These are phyloP conservation scores for Arthroderma uncinatum DNA, from an alignment of 2,329 filamentous ascomycete species.

Conservation along the genomic window DNA sequence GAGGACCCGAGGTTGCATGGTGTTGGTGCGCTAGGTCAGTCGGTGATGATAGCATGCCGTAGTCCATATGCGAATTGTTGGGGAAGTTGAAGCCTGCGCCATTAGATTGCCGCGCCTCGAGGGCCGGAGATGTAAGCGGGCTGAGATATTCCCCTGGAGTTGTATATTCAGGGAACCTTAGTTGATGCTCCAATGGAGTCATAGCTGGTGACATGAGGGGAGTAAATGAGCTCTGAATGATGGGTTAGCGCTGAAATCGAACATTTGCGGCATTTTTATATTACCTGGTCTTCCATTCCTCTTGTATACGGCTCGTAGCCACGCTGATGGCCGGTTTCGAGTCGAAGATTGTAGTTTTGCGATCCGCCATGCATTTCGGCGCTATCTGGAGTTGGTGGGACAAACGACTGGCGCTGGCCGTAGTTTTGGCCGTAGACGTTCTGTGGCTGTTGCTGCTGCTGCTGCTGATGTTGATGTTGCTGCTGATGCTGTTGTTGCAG, in stretches of 20 bases:
- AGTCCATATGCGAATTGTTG: constrained; percentile 28
- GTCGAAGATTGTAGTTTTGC: constrained; percentile 30
- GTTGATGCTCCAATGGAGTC: constrained; percentile 39
- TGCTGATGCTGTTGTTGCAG: constrained; percentile 16
- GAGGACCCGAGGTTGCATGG: constrained; percentile 22
- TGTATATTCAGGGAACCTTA: constrained; percentile 38
- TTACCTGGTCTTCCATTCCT: constrained; percentile 36
- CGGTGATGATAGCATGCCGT: constrained; percentile 33
- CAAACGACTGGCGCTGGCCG: constrained; percentile 19
- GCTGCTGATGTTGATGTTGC: too few species aligned
- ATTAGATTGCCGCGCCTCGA: constrained; percentile 36
- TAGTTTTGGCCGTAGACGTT: constrained; percentile 15
- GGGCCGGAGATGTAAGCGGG: constrained; percentile 40
- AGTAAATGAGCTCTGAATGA: constrained; percentile 37
- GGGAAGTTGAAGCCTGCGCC: constrained; percentile 28
- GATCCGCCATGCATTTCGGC: constrained; percentile 38
- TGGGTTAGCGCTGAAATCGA: background rate
- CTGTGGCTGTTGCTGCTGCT: constrained; percentile 20
- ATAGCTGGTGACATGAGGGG: constrained; percentile 41
- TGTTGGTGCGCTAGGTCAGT: constrained; percentile 28
- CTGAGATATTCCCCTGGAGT: constrained; percentile 41
- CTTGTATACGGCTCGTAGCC: constrained; percentile 37
- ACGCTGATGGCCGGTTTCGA: constrained; percentile 31
- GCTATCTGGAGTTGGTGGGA: constrained; percentile 41
- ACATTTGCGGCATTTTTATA: background rate